Evolutionary conservation across 2,329 filamentous ascomycete species (phyloP), one percentile per base, ranked within the genome.

Genomic region (Rhinocladiella mackenziei): DNA sequence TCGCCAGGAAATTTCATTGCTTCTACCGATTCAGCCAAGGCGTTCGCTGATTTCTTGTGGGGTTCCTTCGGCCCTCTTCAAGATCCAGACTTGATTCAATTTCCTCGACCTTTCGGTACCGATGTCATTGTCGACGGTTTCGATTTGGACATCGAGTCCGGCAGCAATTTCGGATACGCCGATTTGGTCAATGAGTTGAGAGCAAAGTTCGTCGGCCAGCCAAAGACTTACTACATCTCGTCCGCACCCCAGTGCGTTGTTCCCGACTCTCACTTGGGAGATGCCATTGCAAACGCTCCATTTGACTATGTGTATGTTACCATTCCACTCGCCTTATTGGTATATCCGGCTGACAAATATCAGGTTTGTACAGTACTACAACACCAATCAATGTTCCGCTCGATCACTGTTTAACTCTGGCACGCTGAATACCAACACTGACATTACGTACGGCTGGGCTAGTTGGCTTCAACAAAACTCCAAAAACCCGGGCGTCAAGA

Each of bases 71-170:
- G 84, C 2, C 80, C 83, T 3, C 59, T 64, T 5, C 58, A 62
- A n/a, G 50, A 53, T 28, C 35, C 45, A 8, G 47, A 25, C 18
- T 8, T 43, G 26, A 44, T 26, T 56, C 64, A 9, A 67, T 64
- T 20, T 69, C 70, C 77, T 43, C 77, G 85, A 6, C 84, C 84
- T 1, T 88, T 88, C 60, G 81, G 81, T n/a, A n/a, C n/a, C 41
- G 26, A 66, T 9, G 77, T 80, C 7, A 70, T 77, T 3, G 66
- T 89, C 30, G 83, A 89, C 60, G 85, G 85, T 3, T 87, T 89
- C 61, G 84, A 89, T 64, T 79, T 88, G 52, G 84, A 89, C 61
- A 81, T 88, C 50, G 84, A 88, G 65, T 70, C 76, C 3, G 58
- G 60, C 26, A 58, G 60, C 2, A 74, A 76, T 10, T 63, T 63